Percentiles rank a stretch among this genome's conserved stretches.
Conservation (phyloP, 768 basidiomycete species). For the Sarcomyxa edulis region DNA sequence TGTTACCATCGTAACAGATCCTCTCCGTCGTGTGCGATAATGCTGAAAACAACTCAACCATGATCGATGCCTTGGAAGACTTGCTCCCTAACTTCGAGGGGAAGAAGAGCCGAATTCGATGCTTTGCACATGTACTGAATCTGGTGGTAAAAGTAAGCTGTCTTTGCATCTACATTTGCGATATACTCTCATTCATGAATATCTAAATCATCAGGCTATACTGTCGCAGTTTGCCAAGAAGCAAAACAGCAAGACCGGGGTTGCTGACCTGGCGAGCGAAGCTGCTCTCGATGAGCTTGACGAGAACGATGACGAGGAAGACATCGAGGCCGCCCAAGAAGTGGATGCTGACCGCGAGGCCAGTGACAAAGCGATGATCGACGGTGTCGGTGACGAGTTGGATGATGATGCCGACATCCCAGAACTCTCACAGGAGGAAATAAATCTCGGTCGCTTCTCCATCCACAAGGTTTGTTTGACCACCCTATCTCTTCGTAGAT, state of each 20-base stretch:
- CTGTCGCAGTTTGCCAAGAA: neutral
- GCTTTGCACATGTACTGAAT: conserved; percentile 36
- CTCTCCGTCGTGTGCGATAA: conserved; percentile 31
- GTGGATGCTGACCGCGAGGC: neutral
- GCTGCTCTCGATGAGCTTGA: conserved; percentile 6
- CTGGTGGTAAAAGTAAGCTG: conserved; percentile 23
- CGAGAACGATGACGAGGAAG: conserved; percentile 1
- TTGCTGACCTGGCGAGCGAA: neutral
- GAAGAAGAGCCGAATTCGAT: conserved; percentile 16
- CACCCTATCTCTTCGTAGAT: neutral
- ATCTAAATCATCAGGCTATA: conserved; percentile 2
- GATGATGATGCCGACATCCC: neutral
- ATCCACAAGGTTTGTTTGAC: conserved; percentile 4
- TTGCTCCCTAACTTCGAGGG: conserved; percentile 17
- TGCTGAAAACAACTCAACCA: conserved; percentile 25
- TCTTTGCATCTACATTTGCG: neutral
- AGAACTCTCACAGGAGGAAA: neutral
- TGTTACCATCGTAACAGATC: conserved; percentile 13
- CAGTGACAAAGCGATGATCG: neutral
- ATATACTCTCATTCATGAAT: neutral
- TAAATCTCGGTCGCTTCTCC: conserved; percentile 1
- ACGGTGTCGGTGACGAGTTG: neutral
- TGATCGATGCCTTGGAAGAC: conserved; percentile 21
- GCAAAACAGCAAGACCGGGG: neutral
- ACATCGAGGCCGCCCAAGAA: neutral